Evolutionary conservation across 2,329 filamentous ascomycete species (phyloP), one percentile per base, ranked within the genome.

Genomic region (Thielaviopsis musarum): DNA sequence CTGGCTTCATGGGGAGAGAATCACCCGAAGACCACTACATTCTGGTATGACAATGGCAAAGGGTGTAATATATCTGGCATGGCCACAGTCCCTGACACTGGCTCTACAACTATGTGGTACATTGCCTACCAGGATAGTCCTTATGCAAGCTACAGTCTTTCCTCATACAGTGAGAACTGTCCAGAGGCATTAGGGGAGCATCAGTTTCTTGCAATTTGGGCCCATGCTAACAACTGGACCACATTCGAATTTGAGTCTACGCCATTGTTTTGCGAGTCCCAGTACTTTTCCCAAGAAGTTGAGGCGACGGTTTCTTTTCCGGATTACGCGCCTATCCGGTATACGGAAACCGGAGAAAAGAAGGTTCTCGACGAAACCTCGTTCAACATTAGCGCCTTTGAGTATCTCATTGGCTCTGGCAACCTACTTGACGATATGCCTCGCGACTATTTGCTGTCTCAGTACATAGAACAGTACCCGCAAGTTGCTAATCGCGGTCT

Each of bases 211-310:
- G 1, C 78, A 76, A 5, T 61, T 71, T 0, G 68, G 70, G 0
- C 59, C 66, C 0, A 54, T 6, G 69, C 66, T 65, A 54, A 55
- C 2, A 61, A 56, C 12, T 30, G 55, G 9, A 7, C 54, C 3
- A 34, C 49, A 7, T 6, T 51, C 6, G 45, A 53, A n/a, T 13
- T 22, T 19, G 22, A 21, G 15, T 60, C 70, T 0, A 74, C n/a
- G n/a, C n/a, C n/a, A n/a, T n/a, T n/a, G n/a, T 79, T 72, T 54
- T 79, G 77, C 54, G 65, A 72, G 22, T 61, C 75, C 0, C 63
- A 38, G 0, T 82, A 81, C 59, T 74, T 71, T 55, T 67, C 70
- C n/a, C 75, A 79, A 48, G 13, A 67, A 0, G 75, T 77, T 0
- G 65, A 66, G 0, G 73, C 75, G 0, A 74, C 69, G 0, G 68